Evolutionary conservation across 116 monocot genomes (phyloP).

Genomic region (Posidonia oceanica): DNA sequence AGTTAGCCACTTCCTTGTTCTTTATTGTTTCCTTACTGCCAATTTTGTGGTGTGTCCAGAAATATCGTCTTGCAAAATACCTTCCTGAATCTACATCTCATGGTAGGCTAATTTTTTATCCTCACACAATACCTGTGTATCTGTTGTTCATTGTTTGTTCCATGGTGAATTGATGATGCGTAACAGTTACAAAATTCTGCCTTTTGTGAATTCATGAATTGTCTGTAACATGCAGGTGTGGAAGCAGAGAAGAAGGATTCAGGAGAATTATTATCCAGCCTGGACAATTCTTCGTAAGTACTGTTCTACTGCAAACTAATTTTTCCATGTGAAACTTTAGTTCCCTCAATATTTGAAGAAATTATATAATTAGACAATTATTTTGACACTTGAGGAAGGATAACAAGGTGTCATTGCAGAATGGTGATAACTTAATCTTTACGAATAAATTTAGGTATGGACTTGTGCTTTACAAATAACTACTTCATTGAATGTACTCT

Average conservation of each 20-base stretch:
- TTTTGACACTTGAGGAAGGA: too few species aligned
- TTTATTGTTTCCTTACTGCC: not conserved
- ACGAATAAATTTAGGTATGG: too few species aligned
- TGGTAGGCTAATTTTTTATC: constrained; percentile 16
- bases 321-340: not conserved
- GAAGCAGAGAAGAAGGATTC: constrained; percentile 47
- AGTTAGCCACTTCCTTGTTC: not conserved
- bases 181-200: not conserved
- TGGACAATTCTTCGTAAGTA: constrained; percentile 65
- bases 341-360: not conserved
- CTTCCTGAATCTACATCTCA: constrained; percentile 64
- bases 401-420: too few species aligned
- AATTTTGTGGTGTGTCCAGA: constrained; percentile 25
- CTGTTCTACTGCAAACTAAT: not conserved
- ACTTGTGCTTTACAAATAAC: too few species aligned
- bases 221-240: constrained; percentile 26
- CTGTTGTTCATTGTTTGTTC: not conserved
- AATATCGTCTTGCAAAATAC: constrained; percentile 67
- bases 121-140: not conserved
- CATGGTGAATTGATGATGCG: not conserved
- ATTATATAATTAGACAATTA: not conserved
- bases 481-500: too few species aligned
- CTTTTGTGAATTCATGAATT: not conserved
- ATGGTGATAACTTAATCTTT: too few species aligned
- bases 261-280: constrained; percentile 15